Conservation (phyloP, 768 basidiomycete species). For the Tricholoma saponaceum region DNA sequence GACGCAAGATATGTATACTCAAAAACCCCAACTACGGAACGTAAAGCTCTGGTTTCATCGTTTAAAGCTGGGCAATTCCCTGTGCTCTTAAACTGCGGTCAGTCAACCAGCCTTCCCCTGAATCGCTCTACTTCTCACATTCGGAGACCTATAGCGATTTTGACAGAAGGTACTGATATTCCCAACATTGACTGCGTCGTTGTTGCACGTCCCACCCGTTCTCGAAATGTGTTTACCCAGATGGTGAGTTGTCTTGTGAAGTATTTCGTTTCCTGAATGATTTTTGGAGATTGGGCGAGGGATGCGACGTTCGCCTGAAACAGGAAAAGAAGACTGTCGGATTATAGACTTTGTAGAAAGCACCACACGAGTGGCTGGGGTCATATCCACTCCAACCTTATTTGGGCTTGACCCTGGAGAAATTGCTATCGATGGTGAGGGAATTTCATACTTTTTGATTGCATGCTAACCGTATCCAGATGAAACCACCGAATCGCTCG, state of each 20-base stretch:
- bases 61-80: constrained; percentile 78
- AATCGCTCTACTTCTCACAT: neutral
- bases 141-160: constrained; percentile 49
- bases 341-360: constrained; percentile 92
- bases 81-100: constrained; percentile 88
- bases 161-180: constrained; percentile 94
- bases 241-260: constrained; percentile 58
- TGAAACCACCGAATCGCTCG: constrained; percentile 45
- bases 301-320: constrained; percentile 77
- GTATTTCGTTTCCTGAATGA: neutral
- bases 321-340: constrained; percentile 79
- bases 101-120: neutral
- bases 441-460: neutral
- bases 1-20: constrained; percentile 83
- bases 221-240: constrained; percentile 85
- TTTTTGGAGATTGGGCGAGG: constrained; percentile 81
- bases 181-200: constrained; percentile 92
- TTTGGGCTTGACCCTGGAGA: constrained; percentile 80
- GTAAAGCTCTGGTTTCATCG: constrained; percentile 55
- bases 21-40: constrained; percentile 58
- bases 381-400: constrained; percentile 76
- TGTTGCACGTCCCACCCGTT: constrained; percentile 84
- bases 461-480: constrained; percentile 31
- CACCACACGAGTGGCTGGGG: constrained; percentile 58
- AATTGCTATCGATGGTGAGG: constrained; percentile 56